phyloP scores from a whole-genome alignment of 345 rosid species.

The Clausena lansium region DNA sequence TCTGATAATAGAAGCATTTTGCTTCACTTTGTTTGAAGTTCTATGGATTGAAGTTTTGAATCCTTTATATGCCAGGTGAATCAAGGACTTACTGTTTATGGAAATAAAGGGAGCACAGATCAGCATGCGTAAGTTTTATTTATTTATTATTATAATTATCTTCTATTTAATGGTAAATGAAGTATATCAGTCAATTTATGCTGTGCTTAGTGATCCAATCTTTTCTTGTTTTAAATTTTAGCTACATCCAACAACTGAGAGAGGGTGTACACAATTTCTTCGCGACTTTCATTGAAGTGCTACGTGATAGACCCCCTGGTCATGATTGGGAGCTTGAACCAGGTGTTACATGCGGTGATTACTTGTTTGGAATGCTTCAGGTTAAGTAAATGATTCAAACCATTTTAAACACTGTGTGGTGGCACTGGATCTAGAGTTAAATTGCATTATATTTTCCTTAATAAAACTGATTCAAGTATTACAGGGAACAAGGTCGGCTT shows the following conservation, averaged over 20 bases:
- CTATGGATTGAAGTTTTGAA: slow-evolving; percentile 2
- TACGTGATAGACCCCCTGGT: slow-evolving; percentile 97
- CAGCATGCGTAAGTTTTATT: slow-evolving; percentile 89
- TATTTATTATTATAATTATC: background rate
- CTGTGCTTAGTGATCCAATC: background rate
- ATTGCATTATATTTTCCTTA: slow-evolving; percentile 3
- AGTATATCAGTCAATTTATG: background rate
- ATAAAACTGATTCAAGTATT: slow-evolving; percentile 24
- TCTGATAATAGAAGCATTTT: background rate
- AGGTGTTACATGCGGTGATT: slow-evolving; percentile 98
- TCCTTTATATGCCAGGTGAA: slow-evolving; percentile 63
- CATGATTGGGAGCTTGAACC: slow-evolving; percentile 99
- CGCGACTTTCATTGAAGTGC: slow-evolving; percentile 92
- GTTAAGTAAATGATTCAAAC: slow-evolving; percentile 34
- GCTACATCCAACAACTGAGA: slow-evolving; percentile 97
- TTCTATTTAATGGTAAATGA: background rate
- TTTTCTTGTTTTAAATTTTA: slow-evolving; percentile 24
- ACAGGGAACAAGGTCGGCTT: slow-evolving; percentile 97
- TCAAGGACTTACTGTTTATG: slow-evolving; percentile 94
- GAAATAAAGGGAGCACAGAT: slow-evolving; percentile 99
- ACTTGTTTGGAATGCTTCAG: slow-evolving; percentile 98
- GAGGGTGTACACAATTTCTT: slow-evolving; percentile 98
- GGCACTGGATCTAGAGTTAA: slow-evolving; percentile 5
- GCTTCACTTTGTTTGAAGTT: background rate
- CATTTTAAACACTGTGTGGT: background rate